These are phyloP conservation scores for Boletus eberwhitei DNA, from an alignment of 768 basidiomycete genomes.

Conservation along the genomic window DNA sequence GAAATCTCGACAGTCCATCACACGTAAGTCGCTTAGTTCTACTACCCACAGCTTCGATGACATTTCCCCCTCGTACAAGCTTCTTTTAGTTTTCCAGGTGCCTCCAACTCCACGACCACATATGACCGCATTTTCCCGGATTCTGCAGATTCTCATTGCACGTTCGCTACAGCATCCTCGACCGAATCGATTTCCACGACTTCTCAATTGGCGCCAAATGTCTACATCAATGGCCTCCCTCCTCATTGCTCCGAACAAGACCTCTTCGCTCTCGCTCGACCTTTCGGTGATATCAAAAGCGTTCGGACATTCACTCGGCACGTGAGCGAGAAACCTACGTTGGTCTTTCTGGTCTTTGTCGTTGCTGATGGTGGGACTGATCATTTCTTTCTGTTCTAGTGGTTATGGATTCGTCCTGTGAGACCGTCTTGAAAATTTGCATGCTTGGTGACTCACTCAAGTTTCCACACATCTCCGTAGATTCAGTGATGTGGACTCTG, in stretches of 20 bases:
- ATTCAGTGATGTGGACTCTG: slow-evolving; percentile 63
- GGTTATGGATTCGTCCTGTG: slow-evolving; percentile 80
- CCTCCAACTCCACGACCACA: slow-evolving; percentile 9
- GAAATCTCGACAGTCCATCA: slow-evolving; percentile 18
- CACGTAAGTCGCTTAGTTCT: slow-evolving; percentile 18
- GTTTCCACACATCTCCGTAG: slow-evolving; percentile 34
- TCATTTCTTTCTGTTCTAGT: slow-evolving; percentile 35
- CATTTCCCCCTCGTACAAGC: slow-evolving; percentile 9
- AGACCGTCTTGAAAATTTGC: slow-evolving; percentile 28
- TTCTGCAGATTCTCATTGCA: slow-evolving; percentile 11
- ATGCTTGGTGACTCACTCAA: neutral
- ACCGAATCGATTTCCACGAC: slow-evolving; percentile 9
- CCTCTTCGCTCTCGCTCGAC: slow-evolving; percentile 63
- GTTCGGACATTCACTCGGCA: slow-evolving; percentile 83
- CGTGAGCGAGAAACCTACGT: slow-evolving; percentile 67
- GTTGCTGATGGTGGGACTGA: neutral
- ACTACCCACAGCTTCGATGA: neutral
- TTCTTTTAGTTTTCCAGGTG: slow-evolving; percentile 25
- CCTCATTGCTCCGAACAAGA: slow-evolving; percentile 81
- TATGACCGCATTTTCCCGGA: slow-evolving; percentile 10
- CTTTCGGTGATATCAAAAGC: slow-evolving; percentile 72
- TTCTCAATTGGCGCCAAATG: slow-evolving; percentile 57
- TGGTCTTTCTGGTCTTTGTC: slow-evolving; percentile 19
- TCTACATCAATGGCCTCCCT: slow-evolving; percentile 86
- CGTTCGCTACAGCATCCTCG: slow-evolving; percentile 12